Evolutionary conservation across 768 basidiomycete species (phyloP).

Genomic region (Tulasnella calospora): DNA sequence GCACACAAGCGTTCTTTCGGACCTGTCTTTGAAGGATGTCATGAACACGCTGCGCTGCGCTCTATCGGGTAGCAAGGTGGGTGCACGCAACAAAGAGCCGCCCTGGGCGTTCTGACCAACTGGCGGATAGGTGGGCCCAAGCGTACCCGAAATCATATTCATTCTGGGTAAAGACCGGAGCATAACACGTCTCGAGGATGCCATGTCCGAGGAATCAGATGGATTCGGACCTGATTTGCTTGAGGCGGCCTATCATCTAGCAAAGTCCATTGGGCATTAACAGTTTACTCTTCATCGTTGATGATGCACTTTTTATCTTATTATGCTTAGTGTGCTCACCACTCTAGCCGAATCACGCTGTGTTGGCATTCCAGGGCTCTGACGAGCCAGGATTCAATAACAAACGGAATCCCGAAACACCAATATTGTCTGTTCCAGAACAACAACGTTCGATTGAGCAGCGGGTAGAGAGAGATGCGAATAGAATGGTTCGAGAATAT

Average conservation of each 20-base stretch:
- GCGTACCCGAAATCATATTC: conserved; percentile 41
- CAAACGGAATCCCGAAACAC: no score
- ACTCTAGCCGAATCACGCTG: neutral
- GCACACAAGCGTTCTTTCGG: conserved; percentile 41
- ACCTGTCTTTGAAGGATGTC: conserved; percentile 48
- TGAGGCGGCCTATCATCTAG: neutral
- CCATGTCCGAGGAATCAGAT: neutral
- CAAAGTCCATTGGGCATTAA: neutral
- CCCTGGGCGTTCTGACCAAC: neutral
- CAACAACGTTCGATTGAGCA: neutral
- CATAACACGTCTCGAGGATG: conserved; percentile 25
- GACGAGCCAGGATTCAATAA: no score
- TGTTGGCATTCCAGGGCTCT: no score
- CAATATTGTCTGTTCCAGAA: neutral
- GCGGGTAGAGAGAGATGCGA: neutral
- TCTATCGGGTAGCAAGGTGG: conserved; percentile 79
- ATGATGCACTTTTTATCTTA: neutral
- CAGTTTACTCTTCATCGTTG: neutral
- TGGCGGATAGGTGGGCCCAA: conserved; percentile 42
- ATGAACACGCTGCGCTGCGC: conserved; percentile 74
- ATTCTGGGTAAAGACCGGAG: conserved; percentile 39
- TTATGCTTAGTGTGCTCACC: neutral
- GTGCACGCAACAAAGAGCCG: conserved; percentile 27
- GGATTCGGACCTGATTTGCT: neutral
- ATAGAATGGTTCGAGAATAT: neutral